Evolutionary conservation across 1,284 basidiomycete genomes (phyloP), one percentile per base, ranked within the genome.

Genomic region (Austroboletus novae-zelandiae): DNA sequence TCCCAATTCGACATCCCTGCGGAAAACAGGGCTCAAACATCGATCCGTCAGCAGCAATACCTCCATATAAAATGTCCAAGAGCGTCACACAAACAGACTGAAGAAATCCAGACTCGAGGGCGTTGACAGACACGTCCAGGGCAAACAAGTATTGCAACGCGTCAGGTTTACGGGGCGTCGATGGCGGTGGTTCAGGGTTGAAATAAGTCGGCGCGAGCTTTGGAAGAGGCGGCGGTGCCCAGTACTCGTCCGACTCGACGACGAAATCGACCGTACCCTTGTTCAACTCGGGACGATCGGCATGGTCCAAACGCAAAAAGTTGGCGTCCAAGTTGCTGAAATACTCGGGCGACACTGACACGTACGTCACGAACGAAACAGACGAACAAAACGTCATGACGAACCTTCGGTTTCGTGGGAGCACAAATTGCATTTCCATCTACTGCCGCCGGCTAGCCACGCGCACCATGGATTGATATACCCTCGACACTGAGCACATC

Each of bases 381-480:
- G 31, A 11, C 5, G 40, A 36, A 40, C 29, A 45, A 18, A 23
- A 23, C 20, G 30, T n/a, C 2, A 32, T 36, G 29, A 58, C 76
- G 56, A 54, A 94, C 94, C 94, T 73, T 86, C 79, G 18, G 91
- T 94, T 57, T 89, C 81, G 53, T 84, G 81, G 9, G 78, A 74
- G 70, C 97, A 99, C 5, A 99, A 69, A 74, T 98, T 99, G 71
- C 97, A 99, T 58, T 81, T 84, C 91, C 94, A 99, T 58, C 79
- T 83, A 54, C 82, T 81, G 4, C 97, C 97, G 9, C 91, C 92
- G 34, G 91, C 81, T 15, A 84, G 76, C 81, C 92, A 99, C 30
- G 78, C 77, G 65, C 89, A 94, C 94, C 94, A 99, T 0, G 95
- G 88, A 67, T 98, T 99, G 63, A 99, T 80, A 70, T 99, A 99